Evolutionary conservation across 148 eudicot genomes (phyloP), one percentile per base, ranked within the genome.

Genomic region (Euryodendron excelsum): DNA sequence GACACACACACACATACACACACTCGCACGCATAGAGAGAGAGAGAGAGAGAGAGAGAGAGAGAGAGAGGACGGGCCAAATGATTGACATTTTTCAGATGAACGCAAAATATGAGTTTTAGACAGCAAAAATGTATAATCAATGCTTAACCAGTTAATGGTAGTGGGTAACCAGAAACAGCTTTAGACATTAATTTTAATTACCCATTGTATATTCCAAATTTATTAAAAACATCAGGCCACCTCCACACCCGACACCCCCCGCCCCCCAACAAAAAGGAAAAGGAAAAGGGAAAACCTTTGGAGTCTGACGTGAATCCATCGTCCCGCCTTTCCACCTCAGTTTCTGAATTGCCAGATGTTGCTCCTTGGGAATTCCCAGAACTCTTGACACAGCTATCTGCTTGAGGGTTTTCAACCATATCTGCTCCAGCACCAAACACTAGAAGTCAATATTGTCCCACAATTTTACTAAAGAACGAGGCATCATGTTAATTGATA

Each of bases 361-460:
- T 52, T 9, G 56, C 48, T 85, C 75, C 86, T 17, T 76, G 79
- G 64, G 74, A 31, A 74, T 73, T 69, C 60, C 74, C 77, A 30
- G 79, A 65, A 66, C 25, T 79, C 68, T 82, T 83, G 36, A 58
- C 21, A 63, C 67, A 69, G 72, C 52, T 69, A 81, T 85, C 83
- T 73, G 66, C 78, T 75, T 74, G 78, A 75, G 78, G 69, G 37
- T 83, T 86, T 74, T 53, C 37, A 74, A 73, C 72, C 33, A 78
- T 13, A 71, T 79, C 90, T 85, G 83, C 69, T 50, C 55, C 64
- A 76, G 18, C 63, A 85, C 37, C 59, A 71, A 82, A 72, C 34
- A 39, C 37, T 53, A 59, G 52, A 53, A 37, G 52, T 80, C 45
- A 80, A 47, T 31, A 64, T 34, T 39, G 41, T 44, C 27, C 48